Base-by-base conservation (phyloP, 2,329 filamentous ascomycete species). In the Neonectria sp. region DNA sequence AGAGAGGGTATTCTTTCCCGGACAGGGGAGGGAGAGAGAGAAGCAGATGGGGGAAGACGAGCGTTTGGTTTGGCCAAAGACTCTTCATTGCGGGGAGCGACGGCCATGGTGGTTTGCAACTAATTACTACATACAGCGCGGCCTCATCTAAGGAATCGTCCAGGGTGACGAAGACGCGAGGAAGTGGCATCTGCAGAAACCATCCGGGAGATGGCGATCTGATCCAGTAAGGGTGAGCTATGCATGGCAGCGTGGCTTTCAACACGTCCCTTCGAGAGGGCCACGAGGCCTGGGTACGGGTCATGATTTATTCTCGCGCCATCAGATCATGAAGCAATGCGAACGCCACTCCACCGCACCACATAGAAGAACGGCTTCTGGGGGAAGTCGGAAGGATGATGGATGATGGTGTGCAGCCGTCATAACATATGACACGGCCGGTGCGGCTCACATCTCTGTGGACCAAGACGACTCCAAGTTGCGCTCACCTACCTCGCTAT, bases 401-500 rank as follows among this genome's bases (percentile, higher is more conserved):
- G 9, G 40, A 25, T 43, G 52, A 56, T 55, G 45, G 56, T 61
- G 52, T 40, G 46, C 57, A 49, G 31, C 35, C 58, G 13, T 53
- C 49, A 25, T 53, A n/a, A 60, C 49, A 31, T 61, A 45, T 55
- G 59, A 61, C 59, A 48, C n/a, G 17, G 25, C 49, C 17, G 48
- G 57, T 45, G 8, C 27, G 35, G 35, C 27, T 27, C 15, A 33
- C 24, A 35, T 60, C 35, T 37, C 46, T 55, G 24, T 46, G 31
- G 24, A 27, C 33, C 37, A 27, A 51, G 45, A 53, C 63, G 45
- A 56, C 63, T 55, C 56, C 46, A 55, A 24, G 53, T 51, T 60
- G 63, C 56, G 63, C 63, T 65, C 43, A 29, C 33, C 43, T 51
- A 33, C 55, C 62, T 60, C 59, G 55, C 62, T 25, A 33, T 55